A percentile compares a stretch with the other conserved stretches of the same genome.
Evolutionary conservation across 306 rosid species (phyloP).

Genomic region (Citrullus colocynthis): DNA sequence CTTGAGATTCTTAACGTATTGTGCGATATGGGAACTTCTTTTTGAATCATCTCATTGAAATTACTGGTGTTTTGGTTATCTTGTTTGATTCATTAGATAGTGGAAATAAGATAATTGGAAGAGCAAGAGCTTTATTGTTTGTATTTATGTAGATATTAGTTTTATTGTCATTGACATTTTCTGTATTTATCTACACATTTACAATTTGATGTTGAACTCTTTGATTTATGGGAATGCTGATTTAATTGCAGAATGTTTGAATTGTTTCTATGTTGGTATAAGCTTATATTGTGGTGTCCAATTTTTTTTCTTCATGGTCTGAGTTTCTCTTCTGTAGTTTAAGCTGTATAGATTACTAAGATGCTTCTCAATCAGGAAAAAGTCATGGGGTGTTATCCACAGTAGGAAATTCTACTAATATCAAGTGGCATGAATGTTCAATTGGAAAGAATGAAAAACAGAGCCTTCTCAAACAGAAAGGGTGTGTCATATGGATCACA

Average conservation of each 20-base stretch:
- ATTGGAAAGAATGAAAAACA: slow-evolving; percentile 40
- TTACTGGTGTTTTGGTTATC: background rate
- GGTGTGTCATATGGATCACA: slow-evolving; percentile 68
- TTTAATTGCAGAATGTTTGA: background rate
- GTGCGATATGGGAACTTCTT: background rate
- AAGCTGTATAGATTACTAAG: background rate
- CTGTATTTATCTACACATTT: background rate
- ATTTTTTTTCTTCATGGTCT: background rate
- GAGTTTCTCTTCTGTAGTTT: background rate
- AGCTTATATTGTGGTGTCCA: background rate
- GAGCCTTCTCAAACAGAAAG: slow-evolving; percentile 46
- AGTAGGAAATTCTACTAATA: slow-evolving; percentile 49
- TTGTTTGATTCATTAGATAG: background rate
- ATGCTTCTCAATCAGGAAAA: slow-evolving; percentile 28
- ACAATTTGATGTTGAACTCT: background rate
- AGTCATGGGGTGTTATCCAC: slow-evolving; percentile 24
- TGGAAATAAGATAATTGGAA: background rate
- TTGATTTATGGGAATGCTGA: background rate
- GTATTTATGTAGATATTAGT: background rate
- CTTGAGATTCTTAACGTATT: background rate
- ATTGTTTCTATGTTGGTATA: background rate
- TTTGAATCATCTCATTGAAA: background rate
- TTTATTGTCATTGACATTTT: background rate
- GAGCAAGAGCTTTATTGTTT: background rate
- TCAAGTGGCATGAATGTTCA: slow-evolving; percentile 56